A percentile compares a stretch with the other conserved stretches of the same genome.
Conservation (phyloP, 441 rosid genomes). For the Adansonia gregorii region DNA sequence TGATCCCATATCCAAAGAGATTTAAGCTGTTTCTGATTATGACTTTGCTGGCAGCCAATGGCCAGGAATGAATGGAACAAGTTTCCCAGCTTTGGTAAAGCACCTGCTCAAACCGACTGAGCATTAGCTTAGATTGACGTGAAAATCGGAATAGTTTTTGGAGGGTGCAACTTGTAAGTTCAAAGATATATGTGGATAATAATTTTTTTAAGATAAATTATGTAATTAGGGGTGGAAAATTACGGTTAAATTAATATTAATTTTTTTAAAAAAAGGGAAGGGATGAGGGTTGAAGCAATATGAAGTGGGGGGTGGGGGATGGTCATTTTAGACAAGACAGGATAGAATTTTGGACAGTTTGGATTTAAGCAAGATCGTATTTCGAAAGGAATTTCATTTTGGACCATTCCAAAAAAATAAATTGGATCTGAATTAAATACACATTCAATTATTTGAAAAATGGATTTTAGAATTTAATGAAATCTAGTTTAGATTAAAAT, state of each 20-base stretch:
- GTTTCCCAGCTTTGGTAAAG: not conserved
- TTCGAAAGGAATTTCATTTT: not conserved
- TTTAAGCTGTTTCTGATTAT: not conserved
- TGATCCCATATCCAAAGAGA: not conserved
- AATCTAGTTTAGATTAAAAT: no score
- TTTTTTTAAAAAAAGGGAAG: not conserved
- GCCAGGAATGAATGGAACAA: not conserved
- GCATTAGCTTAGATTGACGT: not conserved
- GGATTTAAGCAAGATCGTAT: not conserved
- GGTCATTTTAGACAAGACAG: not conserved
- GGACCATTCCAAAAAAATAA: not conserved
- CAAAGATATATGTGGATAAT: no score
- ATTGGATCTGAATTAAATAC: not conserved
- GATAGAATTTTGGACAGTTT: not conserved
- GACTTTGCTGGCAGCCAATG: not conserved
- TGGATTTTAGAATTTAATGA: no score
- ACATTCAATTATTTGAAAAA: no score
- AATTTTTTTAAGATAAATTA: no score
- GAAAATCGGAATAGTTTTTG: no score
- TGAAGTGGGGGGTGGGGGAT: not conserved
- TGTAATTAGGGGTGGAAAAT: no score
- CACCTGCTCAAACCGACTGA: no score
- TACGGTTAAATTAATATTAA: no score
- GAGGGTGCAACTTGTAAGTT: no score
- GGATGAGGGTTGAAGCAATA: not conserved